Conservation (phyloP, 768 basidiomycete species). For the Cytidiella melzeri region DNA sequence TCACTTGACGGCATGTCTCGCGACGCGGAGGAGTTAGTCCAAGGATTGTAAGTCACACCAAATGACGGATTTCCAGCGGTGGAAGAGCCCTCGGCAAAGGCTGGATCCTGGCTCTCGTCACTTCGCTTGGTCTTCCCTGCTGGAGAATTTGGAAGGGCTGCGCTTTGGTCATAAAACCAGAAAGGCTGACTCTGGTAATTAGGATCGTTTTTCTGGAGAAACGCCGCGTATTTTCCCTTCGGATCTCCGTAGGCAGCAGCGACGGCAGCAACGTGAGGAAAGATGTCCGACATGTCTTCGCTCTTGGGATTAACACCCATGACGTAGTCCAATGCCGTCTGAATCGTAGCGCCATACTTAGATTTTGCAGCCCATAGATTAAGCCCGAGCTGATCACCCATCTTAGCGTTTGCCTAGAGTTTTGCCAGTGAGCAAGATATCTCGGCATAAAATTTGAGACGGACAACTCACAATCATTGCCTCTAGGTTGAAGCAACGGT, state of each 20-base stretch:
- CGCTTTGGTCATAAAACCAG: slow-evolving; percentile 44
- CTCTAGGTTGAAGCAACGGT: slow-evolving; percentile 53
- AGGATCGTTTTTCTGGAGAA: slow-evolving; percentile 28
- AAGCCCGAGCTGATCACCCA: slow-evolving; percentile 44
- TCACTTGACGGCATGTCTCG: background rate
- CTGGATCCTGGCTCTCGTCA: background rate
- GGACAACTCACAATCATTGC: slow-evolving; percentile 43
- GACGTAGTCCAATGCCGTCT: slow-evolving; percentile 43
- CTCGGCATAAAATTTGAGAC: too few species aligned
- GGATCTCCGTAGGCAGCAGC: slow-evolving; percentile 51
- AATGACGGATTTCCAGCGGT: background rate
- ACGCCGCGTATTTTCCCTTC: slow-evolving; percentile 40
- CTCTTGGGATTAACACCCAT: slow-evolving; percentile 36
- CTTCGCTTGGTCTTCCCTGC: slow-evolving; percentile 22
- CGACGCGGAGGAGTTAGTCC: background rate
- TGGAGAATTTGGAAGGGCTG: slow-evolving; percentile 34
- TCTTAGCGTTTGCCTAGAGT: slow-evolving; percentile 43
- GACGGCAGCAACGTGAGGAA: slow-evolving; percentile 47
- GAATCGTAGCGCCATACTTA: slow-evolving; percentile 45
- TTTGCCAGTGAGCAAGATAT: too few species aligned
- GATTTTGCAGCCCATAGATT: slow-evolving; percentile 43
- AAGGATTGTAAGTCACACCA: background rate
- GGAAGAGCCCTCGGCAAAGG: background rate
- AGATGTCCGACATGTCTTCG: slow-evolving; percentile 35
- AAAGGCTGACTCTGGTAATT: slow-evolving; percentile 34